Conservation (phyloP, 345 rosid genomes). For the Arabis hirsuta region DNA sequence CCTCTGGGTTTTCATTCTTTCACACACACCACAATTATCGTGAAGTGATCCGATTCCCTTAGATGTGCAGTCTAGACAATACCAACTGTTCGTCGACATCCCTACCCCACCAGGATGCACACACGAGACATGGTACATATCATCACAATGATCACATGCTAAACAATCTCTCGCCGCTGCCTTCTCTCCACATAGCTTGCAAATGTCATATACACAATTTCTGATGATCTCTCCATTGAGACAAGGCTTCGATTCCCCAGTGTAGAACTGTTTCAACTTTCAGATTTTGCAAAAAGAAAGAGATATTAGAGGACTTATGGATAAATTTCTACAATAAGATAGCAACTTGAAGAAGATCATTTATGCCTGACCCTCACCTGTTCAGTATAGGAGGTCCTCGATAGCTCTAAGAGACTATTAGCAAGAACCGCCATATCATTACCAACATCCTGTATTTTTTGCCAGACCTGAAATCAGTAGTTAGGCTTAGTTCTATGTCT, state of each 20-base stretch:
- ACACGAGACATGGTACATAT: conserved; percentile 80
- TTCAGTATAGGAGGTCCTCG: conserved; percentile 54
- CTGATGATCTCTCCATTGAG: conserved; percentile 54
- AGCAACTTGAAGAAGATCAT: conserved; percentile 8
- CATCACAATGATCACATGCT: conserved; percentile 91
- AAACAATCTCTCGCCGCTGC: conserved; percentile 68
- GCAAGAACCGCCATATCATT: conserved; percentile 71
- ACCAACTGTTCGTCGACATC: conserved; percentile 74
- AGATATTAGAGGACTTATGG: conserved; percentile 14
- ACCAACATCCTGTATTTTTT: conserved; percentile 66
- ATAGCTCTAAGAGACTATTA: conserved; percentile 63
- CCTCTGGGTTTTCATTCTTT: conserved; percentile 59
- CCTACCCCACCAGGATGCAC: conserved; percentile 69
- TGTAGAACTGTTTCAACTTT: conserved; percentile 47
- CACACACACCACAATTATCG: conserved; percentile 74
- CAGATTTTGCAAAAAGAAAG: conserved; percentile 4
- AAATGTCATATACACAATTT: conserved; percentile 43
- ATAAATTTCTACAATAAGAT: neutral
- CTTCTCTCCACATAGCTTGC: conserved; percentile 67
- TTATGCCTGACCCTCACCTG: conserved; percentile 55
- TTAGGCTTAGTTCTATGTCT: conserved; percentile 27
- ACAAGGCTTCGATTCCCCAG: conserved; percentile 48
- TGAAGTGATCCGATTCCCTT: conserved; percentile 70
- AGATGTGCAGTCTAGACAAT: conserved; percentile 67
- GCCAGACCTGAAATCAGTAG: conserved; percentile 63